Conservation (phyloP, 2,329 filamentous ascomycete genomes). For the Nemania sp. region DNA sequence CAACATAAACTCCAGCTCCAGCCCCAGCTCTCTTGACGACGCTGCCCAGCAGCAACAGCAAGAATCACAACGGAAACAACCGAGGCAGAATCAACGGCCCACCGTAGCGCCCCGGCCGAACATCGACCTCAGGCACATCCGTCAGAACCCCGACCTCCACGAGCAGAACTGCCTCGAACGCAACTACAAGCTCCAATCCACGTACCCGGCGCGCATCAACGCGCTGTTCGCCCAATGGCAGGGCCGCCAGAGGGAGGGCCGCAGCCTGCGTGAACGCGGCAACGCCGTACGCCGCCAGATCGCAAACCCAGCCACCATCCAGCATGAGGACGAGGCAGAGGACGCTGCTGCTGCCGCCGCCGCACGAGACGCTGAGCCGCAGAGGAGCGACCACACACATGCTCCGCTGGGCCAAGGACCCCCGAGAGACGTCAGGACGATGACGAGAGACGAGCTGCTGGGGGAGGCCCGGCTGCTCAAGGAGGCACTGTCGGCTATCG, state of each 20-base stretch:
- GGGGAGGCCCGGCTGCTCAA: constrained; percentile 70
- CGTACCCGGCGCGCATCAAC: constrained; percentile 60
- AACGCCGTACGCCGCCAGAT: constrained; percentile 66
- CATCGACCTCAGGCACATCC: constrained; percentile 88
- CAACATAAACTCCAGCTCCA: not conserved
- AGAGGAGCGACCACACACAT: constrained; percentile 23
- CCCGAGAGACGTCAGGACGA: constrained; percentile 36
- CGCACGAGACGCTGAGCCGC: not conserved
- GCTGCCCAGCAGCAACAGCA: constrained; percentile 20
- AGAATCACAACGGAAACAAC: constrained; percentile 16
- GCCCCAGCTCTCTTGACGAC: constrained; percentile 3
- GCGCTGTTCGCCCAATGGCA: constrained; percentile 62
- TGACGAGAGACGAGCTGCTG: constrained; percentile 58
- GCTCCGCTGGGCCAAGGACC: constrained; percentile 32
- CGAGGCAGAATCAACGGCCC: constrained; percentile 50
- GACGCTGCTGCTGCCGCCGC: constrained; percentile 22
- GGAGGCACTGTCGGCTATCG: constrained; percentile 61
- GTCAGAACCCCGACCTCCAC: constrained; percentile 79
- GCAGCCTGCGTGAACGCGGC: constrained; percentile 65
- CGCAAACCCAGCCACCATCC: constrained; percentile 53
- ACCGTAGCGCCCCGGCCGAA: constrained; percentile 77
- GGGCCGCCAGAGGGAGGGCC: constrained; percentile 62
- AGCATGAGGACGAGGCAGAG: constrained; percentile 49
- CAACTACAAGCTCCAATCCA: constrained; percentile 70
- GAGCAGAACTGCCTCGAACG: constrained; percentile 81